phyloP scores from a whole-genome alignment of 2,329 filamentous ascomycete genomes.

The Sclerotinia trifoliorum region DNA sequence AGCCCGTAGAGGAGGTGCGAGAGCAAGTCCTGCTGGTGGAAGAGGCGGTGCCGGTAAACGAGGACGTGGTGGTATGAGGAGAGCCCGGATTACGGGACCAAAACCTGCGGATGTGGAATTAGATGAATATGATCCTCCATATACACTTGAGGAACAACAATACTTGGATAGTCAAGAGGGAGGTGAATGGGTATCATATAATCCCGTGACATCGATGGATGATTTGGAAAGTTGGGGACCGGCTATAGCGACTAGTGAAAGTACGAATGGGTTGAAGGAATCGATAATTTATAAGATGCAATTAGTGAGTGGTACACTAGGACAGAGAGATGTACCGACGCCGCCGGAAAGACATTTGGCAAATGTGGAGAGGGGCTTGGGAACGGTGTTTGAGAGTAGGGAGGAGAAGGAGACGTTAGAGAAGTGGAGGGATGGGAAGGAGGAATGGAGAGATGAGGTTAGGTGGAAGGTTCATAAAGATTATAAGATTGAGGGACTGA shows the following conservation, averaged over 20 bases:
- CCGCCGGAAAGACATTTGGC: constrained; percentile 27
- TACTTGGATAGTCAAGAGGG: constrained; percentile 31
- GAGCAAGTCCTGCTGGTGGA: constrained; percentile 9
- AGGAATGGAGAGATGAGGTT: constrained; percentile 8
- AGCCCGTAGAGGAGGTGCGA: constrained; percentile 31
- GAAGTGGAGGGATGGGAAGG: constrained; percentile 18
- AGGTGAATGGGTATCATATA: constrained; percentile 34
- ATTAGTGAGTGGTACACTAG: constrained; percentile 32
- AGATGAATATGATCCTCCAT: constrained; percentile 26
- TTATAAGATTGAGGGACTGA: constrained; percentile 22
- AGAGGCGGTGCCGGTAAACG: constrained; percentile 7
- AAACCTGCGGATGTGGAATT: constrained; percentile 10
- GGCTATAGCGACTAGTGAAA: constrained; percentile 30
- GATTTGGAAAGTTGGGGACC: constrained; percentile 31
- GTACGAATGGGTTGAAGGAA: constrained; percentile 31
- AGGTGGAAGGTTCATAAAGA: constrained; percentile 11
- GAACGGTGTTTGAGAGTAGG: constrained; percentile 35
- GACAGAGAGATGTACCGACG: constrained; percentile 21
- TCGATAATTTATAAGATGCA: constrained; percentile 35
- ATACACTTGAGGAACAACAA: constrained; percentile 30
- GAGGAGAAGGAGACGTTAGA: constrained; percentile 27
- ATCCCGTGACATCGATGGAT: constrained; percentile 32
- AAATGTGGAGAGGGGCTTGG: constrained; percentile 29
- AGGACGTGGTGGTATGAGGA: constrained; percentile 18
- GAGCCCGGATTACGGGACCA: neutral